Evolutionary conservation across 2,329 filamentous ascomycete species (phyloP), one percentile per base, ranked within the genome.

Genomic region (Pestalotiopsis sp.): DNA sequence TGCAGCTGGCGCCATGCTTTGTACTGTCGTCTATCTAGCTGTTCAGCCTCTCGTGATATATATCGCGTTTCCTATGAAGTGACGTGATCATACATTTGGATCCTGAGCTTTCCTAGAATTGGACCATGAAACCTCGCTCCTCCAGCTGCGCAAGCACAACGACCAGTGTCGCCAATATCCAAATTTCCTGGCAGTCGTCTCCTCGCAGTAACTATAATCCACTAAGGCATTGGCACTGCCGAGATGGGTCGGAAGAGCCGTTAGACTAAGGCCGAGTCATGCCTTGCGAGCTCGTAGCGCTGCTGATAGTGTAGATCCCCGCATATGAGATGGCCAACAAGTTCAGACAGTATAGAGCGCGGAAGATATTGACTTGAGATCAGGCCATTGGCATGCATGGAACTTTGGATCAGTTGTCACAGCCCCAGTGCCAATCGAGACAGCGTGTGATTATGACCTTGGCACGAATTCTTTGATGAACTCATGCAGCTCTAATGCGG

Each of bases 381-480:
- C 17, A 52, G 17, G 45, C 45, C 45, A 52, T 20, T 17, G 45
- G 17, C 20, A 3, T 52, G 45, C 45, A 17, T n/a, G 20, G 45
- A 52, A n/a, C 3, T 20, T n/a, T 52, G 14, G n/a, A 9, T 3
- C 5, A 52, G 45, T 31, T 31, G 7, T 17, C n/a, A 52, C 17
- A 52, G 45, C 45, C n/a, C 12, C 45, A 20, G 17, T n/a, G 45
- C 17, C 20, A 52, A 7, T 9, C 17, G 41, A 52, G 1, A 9
- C 7, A n/a, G 17, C 17, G 20, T 3, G n/a, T 9, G n/a, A 52
- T 63, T 9, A 63, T 39, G 25, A 13, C 27, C 64, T 65, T 31
- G 61, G 57, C 58, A 59, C 57, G 64, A 68, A 68, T 14, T 64
- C 60, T 14, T 41, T 45, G 25, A 68, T 68, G 57, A 68, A 68